Evolutionary conservation across 1,139 yeast species (phyloP).

Genomic region (Sugiyamaella xylanicola): DNA sequence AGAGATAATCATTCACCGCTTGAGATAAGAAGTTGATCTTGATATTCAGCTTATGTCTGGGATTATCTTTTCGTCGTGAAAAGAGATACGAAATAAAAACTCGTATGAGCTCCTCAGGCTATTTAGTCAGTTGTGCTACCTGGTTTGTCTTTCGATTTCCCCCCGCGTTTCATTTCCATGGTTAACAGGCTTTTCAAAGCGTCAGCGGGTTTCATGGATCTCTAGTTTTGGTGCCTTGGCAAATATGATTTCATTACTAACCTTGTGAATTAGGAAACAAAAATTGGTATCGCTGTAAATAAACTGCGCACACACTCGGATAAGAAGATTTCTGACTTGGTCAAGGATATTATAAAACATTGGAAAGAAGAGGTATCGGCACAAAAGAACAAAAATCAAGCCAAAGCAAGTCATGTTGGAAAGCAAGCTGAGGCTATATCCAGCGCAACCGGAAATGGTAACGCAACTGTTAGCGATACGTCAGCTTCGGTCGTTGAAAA

Average conservation of each 20-base stretch:
- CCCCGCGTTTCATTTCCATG: too few species aligned
- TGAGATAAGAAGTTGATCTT: background rate
- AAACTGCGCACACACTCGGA: slow-evolving; percentile 74
- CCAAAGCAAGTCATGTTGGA: slow-evolving; percentile 19
- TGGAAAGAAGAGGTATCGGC: slow-evolving; percentile 92
- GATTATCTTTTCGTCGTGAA: slow-evolving; percentile 1
- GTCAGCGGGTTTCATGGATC: background rate
- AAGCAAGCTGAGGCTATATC: slow-evolving; percentile 34
- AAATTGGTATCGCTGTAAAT: slow-evolving; percentile 96
- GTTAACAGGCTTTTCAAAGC: background rate
- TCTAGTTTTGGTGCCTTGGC: background rate
- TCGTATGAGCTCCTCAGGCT: background rate
- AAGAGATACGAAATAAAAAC: background rate
- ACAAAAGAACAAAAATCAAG: slow-evolving; percentile 51
- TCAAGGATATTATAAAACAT: slow-evolving; percentile 74
- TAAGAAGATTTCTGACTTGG: slow-evolving; percentile 65
- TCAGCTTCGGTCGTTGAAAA: slow-evolving; percentile 23
- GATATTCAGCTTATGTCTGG: background rate
- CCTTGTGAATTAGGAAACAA: slow-evolving; percentile 60
- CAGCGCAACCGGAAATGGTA: slow-evolving; percentile 22
- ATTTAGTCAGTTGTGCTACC: background rate
- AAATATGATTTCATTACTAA: background rate
- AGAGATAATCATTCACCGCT: slow-evolving; percentile 2
- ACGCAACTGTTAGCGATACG: slow-evolving; percentile 24
- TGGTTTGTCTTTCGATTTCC: too few species aligned